These are phyloP conservation scores for Elsinoe fawcettii DNA, from an alignment of 2,329 filamentous ascomycete species.

Conservation along the genomic window DNA sequence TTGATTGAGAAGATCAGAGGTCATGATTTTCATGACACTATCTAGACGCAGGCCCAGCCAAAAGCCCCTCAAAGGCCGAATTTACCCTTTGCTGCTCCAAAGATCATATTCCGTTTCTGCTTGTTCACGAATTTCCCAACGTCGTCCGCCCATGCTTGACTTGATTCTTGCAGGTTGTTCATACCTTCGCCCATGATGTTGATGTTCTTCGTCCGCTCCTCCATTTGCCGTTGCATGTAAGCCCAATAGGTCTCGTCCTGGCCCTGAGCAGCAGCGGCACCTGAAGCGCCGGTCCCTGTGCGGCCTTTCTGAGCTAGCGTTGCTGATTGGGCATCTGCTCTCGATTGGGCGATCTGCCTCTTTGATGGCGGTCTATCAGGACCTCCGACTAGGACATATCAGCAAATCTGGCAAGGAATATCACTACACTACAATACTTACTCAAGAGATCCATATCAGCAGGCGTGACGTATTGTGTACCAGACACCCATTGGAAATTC, in stretches of 20 bases:
- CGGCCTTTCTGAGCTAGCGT: constrained; percentile 31
- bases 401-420: neutral
- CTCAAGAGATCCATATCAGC: constrained; percentile 79
- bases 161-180: constrained; percentile 72
- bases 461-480: constrained; percentile 83
- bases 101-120: constrained; percentile 78
- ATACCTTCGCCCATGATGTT: constrained; percentile 76
- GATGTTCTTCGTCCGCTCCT: constrained; percentile 83
- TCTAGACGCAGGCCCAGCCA: neutral
- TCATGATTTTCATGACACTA: neutral
- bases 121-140: constrained; percentile 77
- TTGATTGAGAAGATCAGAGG: neutral
- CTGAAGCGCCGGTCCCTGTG: constrained; percentile 26
- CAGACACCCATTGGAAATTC: constrained; percentile 92
- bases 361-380: constrained; percentile 82
- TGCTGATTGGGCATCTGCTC: constrained; percentile 60
- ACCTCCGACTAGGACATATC: constrained; percentile 53
- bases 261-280: constrained; percentile 20
- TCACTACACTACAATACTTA: constrained; percentile 29
- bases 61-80: constrained; percentile 2
- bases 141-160: constrained; percentile 76
- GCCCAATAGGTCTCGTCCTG: constrained; percentile 60
- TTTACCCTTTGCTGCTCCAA: constrained; percentile 43
- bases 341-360: constrained; percentile 73
- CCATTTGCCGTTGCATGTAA: constrained; percentile 78